These are phyloP conservation scores for Salvia splendens DNA, from an alignment of 257 asterid species.

Conservation along the genomic window DNA sequence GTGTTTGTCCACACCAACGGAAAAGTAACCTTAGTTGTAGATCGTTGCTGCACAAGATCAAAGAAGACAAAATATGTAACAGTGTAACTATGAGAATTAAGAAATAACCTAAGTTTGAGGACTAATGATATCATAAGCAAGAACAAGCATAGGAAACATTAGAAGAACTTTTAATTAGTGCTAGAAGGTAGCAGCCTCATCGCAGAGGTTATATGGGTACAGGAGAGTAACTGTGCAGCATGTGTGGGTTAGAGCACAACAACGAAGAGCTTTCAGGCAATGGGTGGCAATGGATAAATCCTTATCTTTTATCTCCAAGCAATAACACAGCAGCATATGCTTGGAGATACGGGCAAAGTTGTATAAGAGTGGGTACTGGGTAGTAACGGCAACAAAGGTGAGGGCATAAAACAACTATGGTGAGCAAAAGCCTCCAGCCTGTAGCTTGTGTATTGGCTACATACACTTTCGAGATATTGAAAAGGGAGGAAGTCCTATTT, in stretches of 20 bases:
- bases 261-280: not conserved
- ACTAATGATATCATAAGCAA: not conserved
- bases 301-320: not conserved
- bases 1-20: conserved; percentile 98
- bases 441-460: conserved; percentile 1
- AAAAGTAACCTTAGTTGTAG: conserved; percentile 93
- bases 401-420: not conserved
- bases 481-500: not conserved
- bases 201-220: not conserved
- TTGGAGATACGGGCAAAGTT: not conserved
- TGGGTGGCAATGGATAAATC: not conserved
- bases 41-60: conserved; percentile 71
- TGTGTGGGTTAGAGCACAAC: not conserved
- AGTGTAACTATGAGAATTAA: no score
- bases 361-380: not conserved
- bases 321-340: not conserved
- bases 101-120: not conserved
- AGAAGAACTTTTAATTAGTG: not conserved
- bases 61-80: conserved; percentile 2
- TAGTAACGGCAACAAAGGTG: not conserved
- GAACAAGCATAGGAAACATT: not conserved
- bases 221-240: not conserved
- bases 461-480: not conserved
- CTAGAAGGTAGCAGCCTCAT: conserved; percentile 3
- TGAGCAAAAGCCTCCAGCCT: not conserved